Conservation (phyloP, 179 eudicot genomes). For the Silene vulgaris region DNA sequence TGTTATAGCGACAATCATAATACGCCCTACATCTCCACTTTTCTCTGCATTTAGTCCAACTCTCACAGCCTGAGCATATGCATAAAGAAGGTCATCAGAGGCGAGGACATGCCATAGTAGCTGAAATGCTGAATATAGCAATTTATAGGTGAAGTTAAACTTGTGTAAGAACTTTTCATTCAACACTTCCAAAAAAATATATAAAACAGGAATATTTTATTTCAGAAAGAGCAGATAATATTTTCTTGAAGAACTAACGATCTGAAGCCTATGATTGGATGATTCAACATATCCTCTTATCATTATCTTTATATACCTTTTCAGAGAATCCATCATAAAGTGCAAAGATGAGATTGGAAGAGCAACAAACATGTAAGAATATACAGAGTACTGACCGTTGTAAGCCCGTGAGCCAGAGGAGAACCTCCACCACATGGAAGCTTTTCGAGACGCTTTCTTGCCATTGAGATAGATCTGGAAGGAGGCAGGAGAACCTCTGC, state of each 20-base stretch:
- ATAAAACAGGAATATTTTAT: no score
- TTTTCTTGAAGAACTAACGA: no score
- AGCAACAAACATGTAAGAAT: slow-evolving; percentile 8
- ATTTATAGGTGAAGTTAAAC: not conserved
- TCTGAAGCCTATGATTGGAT: not conserved
- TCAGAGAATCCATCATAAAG: not conserved
- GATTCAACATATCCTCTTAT: not conserved
- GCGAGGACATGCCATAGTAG: not conserved
- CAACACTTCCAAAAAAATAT: no score
- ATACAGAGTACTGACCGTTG: slow-evolving; percentile 52
- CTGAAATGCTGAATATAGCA: not conserved
- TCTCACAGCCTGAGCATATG: slow-evolving; percentile 65
- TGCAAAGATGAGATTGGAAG: slow-evolving; percentile 3
- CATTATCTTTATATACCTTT: no score
- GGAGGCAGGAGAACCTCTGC: slow-evolving; percentile 98
- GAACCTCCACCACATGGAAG: slow-evolving; percentile 99
- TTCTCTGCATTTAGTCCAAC: slow-evolving; percentile 95
- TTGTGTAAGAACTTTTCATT: not conserved
- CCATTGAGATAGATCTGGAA: slow-evolving; percentile 97
- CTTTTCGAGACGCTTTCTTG: slow-evolving; percentile 95
- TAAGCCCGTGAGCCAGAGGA: slow-evolving; percentile 97
- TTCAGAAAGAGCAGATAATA: no score
- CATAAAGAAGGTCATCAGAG: slow-evolving; percentile 13
- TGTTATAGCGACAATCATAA: slow-evolving; percentile 93
- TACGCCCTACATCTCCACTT: slow-evolving; percentile 92